A percentile compares a stretch with the other conserved stretches of the same genome.
These are phyloP conservation scores for Lycium barbarum DNA, from an alignment of 257 asterid species.

Conservation along the genomic window DNA sequence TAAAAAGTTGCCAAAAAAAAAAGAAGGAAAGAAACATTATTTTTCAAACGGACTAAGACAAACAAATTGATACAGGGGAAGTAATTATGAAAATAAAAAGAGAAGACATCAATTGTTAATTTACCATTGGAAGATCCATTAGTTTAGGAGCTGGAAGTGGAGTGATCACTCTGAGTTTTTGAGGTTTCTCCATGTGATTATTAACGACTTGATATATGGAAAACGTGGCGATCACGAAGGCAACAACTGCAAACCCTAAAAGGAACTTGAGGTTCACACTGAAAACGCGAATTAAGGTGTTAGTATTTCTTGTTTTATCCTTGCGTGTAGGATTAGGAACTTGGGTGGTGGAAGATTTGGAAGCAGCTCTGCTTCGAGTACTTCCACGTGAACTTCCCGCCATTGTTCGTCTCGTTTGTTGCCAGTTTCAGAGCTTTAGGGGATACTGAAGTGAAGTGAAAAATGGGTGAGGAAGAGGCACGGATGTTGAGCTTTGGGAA, in stretches of 20 bases:
- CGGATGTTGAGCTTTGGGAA: too few relatives aligned
- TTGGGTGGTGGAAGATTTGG: conserved; percentile 36
- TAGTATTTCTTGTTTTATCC: conserved; percentile 38
- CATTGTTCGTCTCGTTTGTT: conserved; percentile 45
- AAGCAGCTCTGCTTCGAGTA: conserved; percentile 42
- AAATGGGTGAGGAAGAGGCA: too few relatives aligned
- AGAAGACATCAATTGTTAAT: not conserved
- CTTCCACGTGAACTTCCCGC: conserved; percentile 61
- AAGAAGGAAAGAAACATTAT: too few relatives aligned
- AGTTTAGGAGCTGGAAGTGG: conserved; percentile 95
- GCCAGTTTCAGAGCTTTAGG: not conserved
- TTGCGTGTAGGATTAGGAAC: conserved; percentile 38
- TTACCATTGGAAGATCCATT: conserved; percentile 93
- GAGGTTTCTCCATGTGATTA: conserved; percentile 48
- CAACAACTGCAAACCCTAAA: conserved; percentile 44
- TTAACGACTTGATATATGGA: conserved; percentile 44
- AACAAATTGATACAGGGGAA: too few relatives aligned
- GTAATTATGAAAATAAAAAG: not conserved
- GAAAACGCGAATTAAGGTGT: conserved; percentile 47
- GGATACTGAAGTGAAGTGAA: too few relatives aligned
- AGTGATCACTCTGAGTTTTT: conserved; percentile 71
- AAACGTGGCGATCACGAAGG: conserved; percentile 48
- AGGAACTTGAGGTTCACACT: conserved; percentile 39
- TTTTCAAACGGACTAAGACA: too few relatives aligned
- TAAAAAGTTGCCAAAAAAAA: too few relatives aligned